Evolutionary conservation across 257 asterid species (phyloP).

Genomic region (Nicotiana paniculata): DNA sequence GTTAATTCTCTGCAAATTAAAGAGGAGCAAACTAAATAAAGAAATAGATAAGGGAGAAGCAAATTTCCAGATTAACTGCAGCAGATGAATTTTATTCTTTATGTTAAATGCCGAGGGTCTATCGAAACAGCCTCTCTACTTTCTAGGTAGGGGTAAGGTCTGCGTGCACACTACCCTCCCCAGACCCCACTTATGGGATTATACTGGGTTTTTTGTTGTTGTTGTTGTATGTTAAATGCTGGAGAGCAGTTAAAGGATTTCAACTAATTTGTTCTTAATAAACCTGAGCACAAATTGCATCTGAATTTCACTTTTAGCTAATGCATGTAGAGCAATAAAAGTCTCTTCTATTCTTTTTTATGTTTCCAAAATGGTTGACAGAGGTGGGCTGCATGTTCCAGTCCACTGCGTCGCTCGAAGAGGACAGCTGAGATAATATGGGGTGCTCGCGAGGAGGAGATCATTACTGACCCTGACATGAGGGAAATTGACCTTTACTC

Average conservation of each 20-base stretch:
- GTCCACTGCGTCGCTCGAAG: constrained; percentile 85
- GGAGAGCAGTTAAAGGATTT: background rate
- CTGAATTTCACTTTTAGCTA: background rate
- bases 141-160: too few relatives aligned
- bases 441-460: constrained; percentile 65
- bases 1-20: background rate
- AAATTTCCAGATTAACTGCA: background rate
- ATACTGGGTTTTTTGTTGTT: too few relatives aligned
- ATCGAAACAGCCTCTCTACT: too few relatives aligned
- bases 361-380: constrained; percentile 15
- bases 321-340: background rate
- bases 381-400: constrained; percentile 27
- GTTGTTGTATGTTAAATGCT: background rate
- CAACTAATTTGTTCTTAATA: background rate
- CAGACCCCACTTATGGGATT: too few relatives aligned
- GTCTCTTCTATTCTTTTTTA: background rate
- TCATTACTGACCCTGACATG: constrained; percentile 64
- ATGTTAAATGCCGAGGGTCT: background rate
- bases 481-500: constrained; percentile 94
- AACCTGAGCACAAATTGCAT: background rate
- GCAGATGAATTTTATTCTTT: background rate
- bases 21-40: background rate
- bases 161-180: too few relatives aligned
- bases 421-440: constrained; percentile 96
- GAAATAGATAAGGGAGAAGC: background rate